Evolutionary conservation across 192 early-diverging fungal species (phyloP), one percentile per base, ranked within the genome.

Genomic region (Linnemannia elongata): DNA sequence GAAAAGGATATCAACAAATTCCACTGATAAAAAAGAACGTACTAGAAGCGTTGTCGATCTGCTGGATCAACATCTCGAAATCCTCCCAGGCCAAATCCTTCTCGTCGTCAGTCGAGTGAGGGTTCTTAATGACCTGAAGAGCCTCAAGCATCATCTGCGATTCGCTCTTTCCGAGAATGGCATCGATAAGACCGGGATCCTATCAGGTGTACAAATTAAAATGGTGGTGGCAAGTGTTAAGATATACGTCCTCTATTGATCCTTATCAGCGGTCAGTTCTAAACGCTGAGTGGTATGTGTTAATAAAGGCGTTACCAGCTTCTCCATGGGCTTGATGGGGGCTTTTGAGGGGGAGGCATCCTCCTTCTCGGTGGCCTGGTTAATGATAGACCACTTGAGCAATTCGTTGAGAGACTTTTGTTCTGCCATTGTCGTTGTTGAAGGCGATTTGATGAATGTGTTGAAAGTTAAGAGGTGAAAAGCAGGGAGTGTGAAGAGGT

Each of bases 91-190:
- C 98, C 9, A 92, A 89, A 38, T 93, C 90, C 78, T 94, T 95
- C 20, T 95, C 95, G 4, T 94, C 92, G 1, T 94, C 72, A 10
- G 90, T 92, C 24, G 92, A 91, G 0, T 92, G 55, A 41, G 91
- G 83, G 71, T 94, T 90, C 69, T 92, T 90, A 55, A 96, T 92
- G 6, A 92, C 91, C 9, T 93, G 94, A 38, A 98, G 80, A 81
- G 96, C 96, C 75, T 99, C 96, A 81, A 79, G 92, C 97, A 99
- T 98, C 69, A 92, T 90, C 22, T 93, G 93, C 8, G 97, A 93
- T 68, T 97, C 98, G 39, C 96, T 93, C 87, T 97, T 97, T 35
- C 98, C 98, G 38, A 99, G 90, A 75, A 99, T 98, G 22, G 95
- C 94, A 47, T 99, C 97, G 69, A 99, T 90, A 81, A 98, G 89